Evolutionary conservation across 768 basidiomycete genomes (phyloP).

Genomic region (Amanita thiersii): DNA sequence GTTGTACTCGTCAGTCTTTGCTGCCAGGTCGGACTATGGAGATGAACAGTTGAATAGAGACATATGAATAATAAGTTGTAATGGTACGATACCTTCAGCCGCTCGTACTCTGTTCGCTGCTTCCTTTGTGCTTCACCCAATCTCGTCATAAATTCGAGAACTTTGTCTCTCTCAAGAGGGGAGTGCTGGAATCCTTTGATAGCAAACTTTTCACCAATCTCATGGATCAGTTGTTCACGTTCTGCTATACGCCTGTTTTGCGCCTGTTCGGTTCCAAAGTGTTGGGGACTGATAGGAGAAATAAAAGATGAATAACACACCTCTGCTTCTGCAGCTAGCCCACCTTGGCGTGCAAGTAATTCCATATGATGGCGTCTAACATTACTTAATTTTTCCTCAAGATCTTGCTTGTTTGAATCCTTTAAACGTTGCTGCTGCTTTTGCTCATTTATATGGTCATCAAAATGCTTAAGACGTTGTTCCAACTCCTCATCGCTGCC

Average conservation of each 20-base stretch:
- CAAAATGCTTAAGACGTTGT: conserved; percentile 47
- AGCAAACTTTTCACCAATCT: conserved; percentile 56
- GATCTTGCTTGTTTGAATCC: conserved; percentile 45
- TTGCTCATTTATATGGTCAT: conserved; percentile 44
- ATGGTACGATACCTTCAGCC: conserved; percentile 45
- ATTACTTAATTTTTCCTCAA: conserved; percentile 50
- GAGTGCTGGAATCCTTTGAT: conserved; percentile 70
- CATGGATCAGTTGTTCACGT: conserved; percentile 68
- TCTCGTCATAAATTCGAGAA: conserved; percentile 64
- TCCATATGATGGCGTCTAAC: conserved; percentile 46
- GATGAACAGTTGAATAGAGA: background rate
- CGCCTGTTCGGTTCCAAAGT: conserved; percentile 33
- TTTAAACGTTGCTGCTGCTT: conserved; percentile 40
- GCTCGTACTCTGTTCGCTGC: conserved; percentile 58
- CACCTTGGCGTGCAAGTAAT: conserved; percentile 55
- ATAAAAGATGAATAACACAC: conserved; percentile 23
- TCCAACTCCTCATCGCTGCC: conserved; percentile 71
- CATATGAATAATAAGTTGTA: background rate
- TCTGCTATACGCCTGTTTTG: conserved; percentile 63
- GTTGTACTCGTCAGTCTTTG: conserved; percentile 60
- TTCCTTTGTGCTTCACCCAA: conserved; percentile 55
- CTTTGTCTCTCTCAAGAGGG: conserved; percentile 62
- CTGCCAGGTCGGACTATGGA: conserved; percentile 46
- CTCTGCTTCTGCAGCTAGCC: conserved; percentile 66
- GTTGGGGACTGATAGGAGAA: conserved; percentile 2